A percentile compares a stretch with the other conserved stretches of the same genome.
These are phyloP conservation scores for Pseudevernia furfuracea DNA, from an alignment of 495 filamentous ascomycete genomes.

Conservation along the genomic window DNA sequence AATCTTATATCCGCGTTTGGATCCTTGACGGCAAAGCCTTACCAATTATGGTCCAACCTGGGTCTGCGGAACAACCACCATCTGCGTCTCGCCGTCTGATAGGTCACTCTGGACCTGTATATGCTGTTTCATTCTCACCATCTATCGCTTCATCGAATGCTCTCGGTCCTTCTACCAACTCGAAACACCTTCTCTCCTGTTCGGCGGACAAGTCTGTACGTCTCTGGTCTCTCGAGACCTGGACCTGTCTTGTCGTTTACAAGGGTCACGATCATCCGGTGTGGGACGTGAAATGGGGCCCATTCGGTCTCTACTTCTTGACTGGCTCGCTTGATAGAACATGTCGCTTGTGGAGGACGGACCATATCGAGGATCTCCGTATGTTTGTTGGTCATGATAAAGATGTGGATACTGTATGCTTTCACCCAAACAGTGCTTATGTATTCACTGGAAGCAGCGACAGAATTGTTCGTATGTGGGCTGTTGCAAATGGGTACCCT, in stretches of 20 bases:
- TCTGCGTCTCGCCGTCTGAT: conserved; percentile 74
- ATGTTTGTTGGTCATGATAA: conserved; percentile 88
- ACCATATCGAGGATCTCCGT: conserved; percentile 81
- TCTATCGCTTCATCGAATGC: conserved; percentile 45
- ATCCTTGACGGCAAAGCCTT: conserved; percentile 65
- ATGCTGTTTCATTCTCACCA: conserved; percentile 83
- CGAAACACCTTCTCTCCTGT: conserved; percentile 72
- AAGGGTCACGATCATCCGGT: conserved; percentile 83
- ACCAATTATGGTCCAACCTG: conserved; percentile 35
- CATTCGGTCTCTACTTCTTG: conserved; percentile 92
- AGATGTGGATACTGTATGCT: conserved; percentile 73
- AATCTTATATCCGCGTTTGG: conserved; percentile 95
- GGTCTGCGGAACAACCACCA: conserved; percentile 28
- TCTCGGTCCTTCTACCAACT: conserved; percentile 50
- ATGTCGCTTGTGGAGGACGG: conserved; percentile 80
- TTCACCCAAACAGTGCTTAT: conserved; percentile 89
- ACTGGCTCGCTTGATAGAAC: conserved; percentile 80
- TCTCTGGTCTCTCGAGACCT: conserved; percentile 86
- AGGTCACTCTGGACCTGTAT: conserved; percentile 85
- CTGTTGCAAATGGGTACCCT: conserved; percentile 71
- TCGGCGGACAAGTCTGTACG: conserved; percentile 82
- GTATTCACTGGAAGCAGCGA: conserved; percentile 86
- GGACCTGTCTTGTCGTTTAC: conserved; percentile 85
- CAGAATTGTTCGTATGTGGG: conserved; percentile 94
- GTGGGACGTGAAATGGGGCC: conserved; percentile 84